These are phyloP conservation scores for Stephania yunnanensis DNA, from an alignment of 164 flowering plant species.

Conservation along the genomic window DNA sequence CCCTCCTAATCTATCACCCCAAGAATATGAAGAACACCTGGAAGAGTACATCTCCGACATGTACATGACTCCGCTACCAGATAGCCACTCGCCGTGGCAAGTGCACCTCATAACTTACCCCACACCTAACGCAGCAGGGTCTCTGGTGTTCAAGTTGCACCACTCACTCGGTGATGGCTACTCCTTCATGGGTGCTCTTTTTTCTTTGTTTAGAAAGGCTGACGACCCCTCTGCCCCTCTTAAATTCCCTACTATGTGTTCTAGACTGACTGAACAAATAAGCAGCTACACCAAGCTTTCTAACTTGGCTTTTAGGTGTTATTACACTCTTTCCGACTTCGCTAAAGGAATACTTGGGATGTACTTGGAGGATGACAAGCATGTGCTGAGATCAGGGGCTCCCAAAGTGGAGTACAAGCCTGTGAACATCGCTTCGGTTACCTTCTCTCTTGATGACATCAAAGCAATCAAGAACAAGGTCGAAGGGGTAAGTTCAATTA, in stretches of 20 bases:
- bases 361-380: conserved; percentile 1
- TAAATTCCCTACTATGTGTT: not conserved
- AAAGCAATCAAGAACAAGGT: conserved; percentile 3
- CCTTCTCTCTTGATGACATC: conserved; percentile 13
- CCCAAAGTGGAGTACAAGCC: conserved; percentile 10
- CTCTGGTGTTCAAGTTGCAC: conserved; percentile 13
- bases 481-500: conserved; percentile 4
- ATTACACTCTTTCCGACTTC: conserved; percentile 5
- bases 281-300: not conserved
- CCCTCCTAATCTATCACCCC: not conserved
- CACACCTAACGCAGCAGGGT: conserved; percentile 7
- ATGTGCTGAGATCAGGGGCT: not conserved
- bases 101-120: conserved; percentile 14
- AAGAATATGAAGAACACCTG: conserved; percentile 10
- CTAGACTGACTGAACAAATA: not conserved
- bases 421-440: not conserved
- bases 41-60: conserved; percentile 10
- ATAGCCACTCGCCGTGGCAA: conserved; percentile 8
- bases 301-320: not conserved
- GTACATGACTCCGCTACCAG: not conserved
- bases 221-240: conserved; percentile 11
- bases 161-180: conserved; percentile 19
- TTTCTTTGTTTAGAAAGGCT: conserved; percentile 10
- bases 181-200: conserved; percentile 11
- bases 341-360: not conserved